Percentiles rank a stretch among this genome's conserved stretches.
Evolutionary conservation across 768 basidiomycete genomes (phyloP).

Genomic region (Melanogaster broomeanus): DNA sequence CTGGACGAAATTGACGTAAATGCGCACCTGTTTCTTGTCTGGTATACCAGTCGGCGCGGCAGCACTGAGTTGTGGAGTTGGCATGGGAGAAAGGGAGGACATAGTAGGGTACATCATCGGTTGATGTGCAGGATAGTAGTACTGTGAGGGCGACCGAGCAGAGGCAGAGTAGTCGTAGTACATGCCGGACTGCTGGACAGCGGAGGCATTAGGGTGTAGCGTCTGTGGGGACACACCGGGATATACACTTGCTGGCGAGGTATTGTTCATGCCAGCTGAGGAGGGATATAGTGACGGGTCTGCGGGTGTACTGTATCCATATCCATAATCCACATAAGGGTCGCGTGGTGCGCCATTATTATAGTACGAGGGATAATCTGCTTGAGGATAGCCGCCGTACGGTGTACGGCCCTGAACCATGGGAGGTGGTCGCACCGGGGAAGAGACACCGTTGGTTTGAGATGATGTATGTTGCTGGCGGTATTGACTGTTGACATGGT

Average conservation of each 20-base stretch:
- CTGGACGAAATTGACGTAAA: constrained; percentile 6
- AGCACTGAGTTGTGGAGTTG: constrained; percentile 46
- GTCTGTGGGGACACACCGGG: constrained; percentile 43
- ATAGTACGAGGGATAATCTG: constrained; percentile 66
- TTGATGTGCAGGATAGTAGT: constrained; percentile 59
- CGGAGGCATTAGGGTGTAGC: constrained; percentile 42
- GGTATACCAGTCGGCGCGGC: constrained; percentile 40
- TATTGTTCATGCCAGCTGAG: constrained; percentile 45
- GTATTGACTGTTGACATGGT: constrained; percentile 40
- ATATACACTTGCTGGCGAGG: constrained; percentile 50
- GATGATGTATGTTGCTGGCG: constrained; percentile 37
- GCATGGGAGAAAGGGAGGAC: constrained; percentile 54
- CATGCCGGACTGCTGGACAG: constrained; percentile 50
- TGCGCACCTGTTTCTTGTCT: constrained; percentile 64
- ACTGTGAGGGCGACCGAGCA: constrained; percentile 55
- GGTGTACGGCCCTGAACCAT: constrained; percentile 46
- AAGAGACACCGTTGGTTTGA: constrained; percentile 32
- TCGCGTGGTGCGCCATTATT: constrained; percentile 50
- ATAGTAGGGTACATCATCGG: constrained; percentile 58
- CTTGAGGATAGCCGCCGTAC: constrained; percentile 52
- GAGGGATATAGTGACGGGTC: constrained; percentile 54
- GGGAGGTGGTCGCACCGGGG: constrained; percentile 44
- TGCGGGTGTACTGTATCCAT: constrained; percentile 51
- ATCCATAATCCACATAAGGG: constrained; percentile 55
- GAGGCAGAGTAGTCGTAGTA: constrained; percentile 61